Evolutionary conservation across 306 rosid species (phyloP).

Genomic region (Vicia sativa): DNA sequence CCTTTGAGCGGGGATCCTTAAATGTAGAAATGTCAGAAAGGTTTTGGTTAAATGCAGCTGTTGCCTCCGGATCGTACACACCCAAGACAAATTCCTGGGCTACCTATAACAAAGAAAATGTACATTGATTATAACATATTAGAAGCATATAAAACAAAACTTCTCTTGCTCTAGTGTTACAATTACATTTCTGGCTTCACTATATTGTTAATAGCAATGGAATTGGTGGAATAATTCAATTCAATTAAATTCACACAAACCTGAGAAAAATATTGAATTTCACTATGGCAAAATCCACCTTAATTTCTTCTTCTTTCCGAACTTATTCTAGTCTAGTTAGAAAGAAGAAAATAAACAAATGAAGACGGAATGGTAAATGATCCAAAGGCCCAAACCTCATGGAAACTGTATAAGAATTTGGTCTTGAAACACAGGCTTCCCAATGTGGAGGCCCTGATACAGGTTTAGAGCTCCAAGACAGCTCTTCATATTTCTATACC

Average conservation of each 20-base stretch:
- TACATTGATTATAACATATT: slow-evolving; percentile 17
- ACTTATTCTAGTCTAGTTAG: too few relatives aligned
- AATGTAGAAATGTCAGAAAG: slow-evolving; percentile 84
- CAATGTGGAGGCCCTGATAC: not conserved
- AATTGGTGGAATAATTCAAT: too few relatives aligned
- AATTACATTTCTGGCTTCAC: too few relatives aligned
- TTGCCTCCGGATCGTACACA: slow-evolving; percentile 78
- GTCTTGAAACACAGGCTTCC: not conserved
- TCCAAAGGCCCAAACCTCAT: not conserved
- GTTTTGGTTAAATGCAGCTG: slow-evolving; percentile 74
- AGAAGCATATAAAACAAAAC: slow-evolving; percentile 16
- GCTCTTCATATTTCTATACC: not conserved
- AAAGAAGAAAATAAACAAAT: too few relatives aligned
- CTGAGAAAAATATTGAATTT: too few relatives aligned
- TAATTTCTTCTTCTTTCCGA: too few relatives aligned
- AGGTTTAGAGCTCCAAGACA: not conserved
- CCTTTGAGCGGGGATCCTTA: slow-evolving; percentile 93
- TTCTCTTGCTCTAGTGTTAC: too few relatives aligned
- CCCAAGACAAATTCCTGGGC: slow-evolving; percentile 89
- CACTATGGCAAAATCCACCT: too few relatives aligned
- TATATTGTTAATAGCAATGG: too few relatives aligned
- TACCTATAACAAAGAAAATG: slow-evolving; percentile 50
- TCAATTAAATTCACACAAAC: too few relatives aligned
- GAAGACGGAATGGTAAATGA: not conserved
- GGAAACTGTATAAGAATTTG: not conserved